Evolutionary conservation across 345 rosid genomes (phyloP), one percentile per base, ranked within the genome.

Genomic region (Firmiana major): DNA sequence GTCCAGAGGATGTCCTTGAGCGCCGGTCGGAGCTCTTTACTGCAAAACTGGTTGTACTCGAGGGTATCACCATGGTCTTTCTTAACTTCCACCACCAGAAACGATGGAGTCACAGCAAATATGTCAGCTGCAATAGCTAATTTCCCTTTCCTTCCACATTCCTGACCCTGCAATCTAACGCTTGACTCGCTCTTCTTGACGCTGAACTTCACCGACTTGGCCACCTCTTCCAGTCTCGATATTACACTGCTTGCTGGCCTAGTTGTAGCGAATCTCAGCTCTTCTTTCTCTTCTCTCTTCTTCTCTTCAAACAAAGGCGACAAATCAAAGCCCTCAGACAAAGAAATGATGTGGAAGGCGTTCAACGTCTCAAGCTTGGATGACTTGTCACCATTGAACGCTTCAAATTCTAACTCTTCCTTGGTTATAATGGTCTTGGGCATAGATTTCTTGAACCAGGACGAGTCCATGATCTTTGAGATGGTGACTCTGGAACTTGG

Each of bases 1-100:
- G 85, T 94, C 97, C 98, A 93, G 26, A 93, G 79, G 13, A 95
- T 92, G 85, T 93, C 98, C 58, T 93, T 93, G 3, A 95, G 92
- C 45, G 97, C 96, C 76, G 99, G 99, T 83, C 97, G 87, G 36
- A 93, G 89, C 78, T 91, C 92, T 64, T 93, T 84, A 75, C 83
- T 88, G 81, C 98, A 95, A 85, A 95, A 95, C 82, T 89, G 92
- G 59, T 95, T 93, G 62, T 91, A 95, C 83, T 95, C 99, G 13
- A 93, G 77, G 0, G 99, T 93, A 17, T 95, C 99, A 2, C 99
- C 98, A 4, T 87, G 85, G 74, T 93, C 96, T 81, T 95, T 92
- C 88, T 89, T 95, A 85, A 93, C 98, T 81, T 93, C 96, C 84
- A 95, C 98, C 45, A 93, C 89, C 55, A 90, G 34, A 9, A 92